Evolutionary conservation across 768 basidiomycete genomes (phyloP).

Genomic region (Boletus sensibilis): DNA sequence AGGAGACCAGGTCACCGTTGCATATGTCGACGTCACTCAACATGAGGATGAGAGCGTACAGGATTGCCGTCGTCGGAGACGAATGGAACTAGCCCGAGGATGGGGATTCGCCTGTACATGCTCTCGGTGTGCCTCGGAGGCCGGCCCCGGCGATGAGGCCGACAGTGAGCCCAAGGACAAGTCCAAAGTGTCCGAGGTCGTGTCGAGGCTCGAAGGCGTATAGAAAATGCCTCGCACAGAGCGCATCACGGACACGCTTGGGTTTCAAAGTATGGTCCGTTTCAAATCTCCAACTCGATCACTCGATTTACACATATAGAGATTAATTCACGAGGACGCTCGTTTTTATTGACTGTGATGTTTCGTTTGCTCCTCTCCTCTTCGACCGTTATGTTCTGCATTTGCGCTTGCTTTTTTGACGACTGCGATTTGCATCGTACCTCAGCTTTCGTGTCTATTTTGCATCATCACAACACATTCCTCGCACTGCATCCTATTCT

Average conservation of each 20-base stretch:
- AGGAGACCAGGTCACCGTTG: slow-evolving; percentile 74
- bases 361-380: neutral
- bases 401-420: neutral
- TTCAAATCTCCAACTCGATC: neutral
- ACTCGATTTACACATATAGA: neutral
- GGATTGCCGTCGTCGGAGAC: slow-evolving; percentile 62
- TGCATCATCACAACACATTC: neutral
- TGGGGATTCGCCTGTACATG: slow-evolving; percentile 83
- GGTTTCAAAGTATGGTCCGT: neutral
- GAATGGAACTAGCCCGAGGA: slow-evolving; percentile 73
- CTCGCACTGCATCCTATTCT: slow-evolving; percentile 5
- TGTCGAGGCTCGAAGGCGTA: slow-evolving; percentile 31
- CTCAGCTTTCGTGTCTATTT: slow-evolving; percentile 2
- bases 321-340: neutral
- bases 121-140: slow-evolving; percentile 60
- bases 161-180: slow-evolving; percentile 48
- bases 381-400: neutral
- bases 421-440: neutral
- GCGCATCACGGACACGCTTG: neutral
- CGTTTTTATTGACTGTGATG: neutral
- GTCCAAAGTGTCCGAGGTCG: slow-evolving; percentile 44
- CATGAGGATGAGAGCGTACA: slow-evolving; percentile 49
- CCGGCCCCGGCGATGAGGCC: slow-evolving; percentile 25
- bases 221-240: slow-evolving; percentile 6
- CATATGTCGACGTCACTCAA: slow-evolving; percentile 69